Evolutionary conservation across 352 stramenopile species (phyloP).

Genomic region (Globisporangium perplexum): DNA sequence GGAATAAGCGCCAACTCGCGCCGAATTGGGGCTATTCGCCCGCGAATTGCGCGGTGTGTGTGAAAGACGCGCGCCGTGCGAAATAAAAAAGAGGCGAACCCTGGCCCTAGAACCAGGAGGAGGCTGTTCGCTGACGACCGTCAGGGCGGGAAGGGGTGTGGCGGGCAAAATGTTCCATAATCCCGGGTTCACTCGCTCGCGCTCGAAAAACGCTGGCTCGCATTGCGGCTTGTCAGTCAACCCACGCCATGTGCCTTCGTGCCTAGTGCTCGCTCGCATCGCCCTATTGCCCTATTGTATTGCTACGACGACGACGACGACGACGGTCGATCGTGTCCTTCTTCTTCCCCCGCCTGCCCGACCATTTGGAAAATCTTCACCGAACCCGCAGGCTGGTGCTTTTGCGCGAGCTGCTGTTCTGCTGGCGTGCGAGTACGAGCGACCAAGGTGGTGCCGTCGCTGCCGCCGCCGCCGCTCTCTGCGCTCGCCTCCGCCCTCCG

Average conservation of each 20-base stretch:
- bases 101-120: too few species aligned
- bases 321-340: background rate
- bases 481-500: background rate
- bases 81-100: background rate
- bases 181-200: conserved; percentile 2
- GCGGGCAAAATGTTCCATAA: conserved; percentile 6
- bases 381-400: conserved; percentile 10
- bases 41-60: background rate
- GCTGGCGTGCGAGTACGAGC: conserved; percentile 1
- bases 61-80: background rate
- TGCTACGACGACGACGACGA: background rate
- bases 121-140: background rate
- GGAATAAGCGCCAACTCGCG: background rate
- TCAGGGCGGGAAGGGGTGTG: background rate
- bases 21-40: background rate
- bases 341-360: background rate
- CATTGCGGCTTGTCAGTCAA: background rate
- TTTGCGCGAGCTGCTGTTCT: background rate
- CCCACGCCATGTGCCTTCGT: too few species aligned
- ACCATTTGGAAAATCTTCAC: conserved; percentile 15
- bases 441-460: background rate
- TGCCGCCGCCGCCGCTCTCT: background rate
- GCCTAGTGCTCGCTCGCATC: too few species aligned
- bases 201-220: background rate
- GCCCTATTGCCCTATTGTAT: background rate